Conservation (phyloP, 148 eudicot species). For the Fagopyrum homotropicum region DNA sequence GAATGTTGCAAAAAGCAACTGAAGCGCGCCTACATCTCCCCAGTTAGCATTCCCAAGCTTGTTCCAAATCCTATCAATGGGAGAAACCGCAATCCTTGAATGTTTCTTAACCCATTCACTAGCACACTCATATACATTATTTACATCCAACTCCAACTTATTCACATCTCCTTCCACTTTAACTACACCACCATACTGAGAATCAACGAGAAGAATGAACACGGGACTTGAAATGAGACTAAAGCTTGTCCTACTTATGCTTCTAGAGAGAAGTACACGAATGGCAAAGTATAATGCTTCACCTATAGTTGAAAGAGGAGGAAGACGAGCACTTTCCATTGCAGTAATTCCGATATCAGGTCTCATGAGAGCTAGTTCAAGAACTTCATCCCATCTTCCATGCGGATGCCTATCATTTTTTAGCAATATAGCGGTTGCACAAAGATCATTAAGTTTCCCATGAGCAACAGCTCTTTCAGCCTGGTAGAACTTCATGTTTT, state of each 20-base stretch:
- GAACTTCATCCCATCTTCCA: conserved; percentile 89
- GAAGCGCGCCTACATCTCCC: conserved; percentile 90
- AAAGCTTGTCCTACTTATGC: conserved; percentile 58
- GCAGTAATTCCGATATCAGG: conserved; percentile 57
- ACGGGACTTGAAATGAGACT: conserved; percentile 55
- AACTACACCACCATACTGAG: conserved; percentile 70
- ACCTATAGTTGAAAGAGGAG: conserved; percentile 49
- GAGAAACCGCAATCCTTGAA: conserved; percentile 56
- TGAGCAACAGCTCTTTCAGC: conserved; percentile 78
- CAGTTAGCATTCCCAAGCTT: conserved; percentile 97
- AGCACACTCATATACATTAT: conserved; percentile 73
- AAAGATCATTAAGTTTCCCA: conserved; percentile 68
- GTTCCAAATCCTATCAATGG: conserved; percentile 89
- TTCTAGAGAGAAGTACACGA: conserved; percentile 74
- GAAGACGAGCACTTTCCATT: conserved; percentile 35
- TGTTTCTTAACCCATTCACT: conserved; percentile 66
- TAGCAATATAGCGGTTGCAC: conserved; percentile 68
- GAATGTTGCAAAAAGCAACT: conserved; percentile 86
- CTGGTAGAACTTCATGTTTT: conserved; percentile 72
- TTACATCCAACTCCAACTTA: conserved; percentile 56
- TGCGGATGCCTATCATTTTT: conserved; percentile 85
- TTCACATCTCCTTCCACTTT: conserved; percentile 83
- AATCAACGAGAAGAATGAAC: conserved; percentile 68
- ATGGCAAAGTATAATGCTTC: conserved; percentile 79
- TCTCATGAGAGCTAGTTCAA: conserved; percentile 67